phyloP scores from a whole-genome alignment of 257 asterid genomes.

The Solanum gracilifrons region DNA sequence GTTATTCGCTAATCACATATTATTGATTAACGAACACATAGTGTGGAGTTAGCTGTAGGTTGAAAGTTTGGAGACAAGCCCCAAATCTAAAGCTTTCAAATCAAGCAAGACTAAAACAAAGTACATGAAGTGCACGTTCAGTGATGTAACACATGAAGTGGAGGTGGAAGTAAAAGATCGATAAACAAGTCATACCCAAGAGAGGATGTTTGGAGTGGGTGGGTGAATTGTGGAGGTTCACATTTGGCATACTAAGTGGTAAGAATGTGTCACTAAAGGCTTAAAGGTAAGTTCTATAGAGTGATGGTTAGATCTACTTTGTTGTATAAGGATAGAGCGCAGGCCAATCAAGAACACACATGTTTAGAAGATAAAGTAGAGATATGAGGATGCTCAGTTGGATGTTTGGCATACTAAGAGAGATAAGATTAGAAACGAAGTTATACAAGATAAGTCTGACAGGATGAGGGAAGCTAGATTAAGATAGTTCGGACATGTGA shows the following conservation, averaged over 20 bases:
- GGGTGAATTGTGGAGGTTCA: background rate
- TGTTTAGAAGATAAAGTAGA: background rate
- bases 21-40: background rate
- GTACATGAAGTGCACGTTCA: background rate
- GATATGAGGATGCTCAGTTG: background rate
- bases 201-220: background rate
- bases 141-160: background rate
- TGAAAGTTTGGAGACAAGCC: background rate
- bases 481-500: background rate
- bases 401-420: background rate
- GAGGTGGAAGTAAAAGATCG: background rate
- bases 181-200: background rate
- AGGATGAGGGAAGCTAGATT: background rate
- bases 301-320: background rate
- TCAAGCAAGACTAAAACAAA: background rate
- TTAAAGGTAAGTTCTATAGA: background rate
- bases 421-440: background rate
- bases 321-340: background rate
- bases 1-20: background rate
- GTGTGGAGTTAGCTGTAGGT: background rate
- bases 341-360: background rate
- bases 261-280: background rate
- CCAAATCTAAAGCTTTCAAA: background rate
- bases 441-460: background rate
- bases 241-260: background rate